Conservation (phyloP, 2,329 filamentous ascomycete genomes). For the Phyllosticta citrichinensis region DNA sequence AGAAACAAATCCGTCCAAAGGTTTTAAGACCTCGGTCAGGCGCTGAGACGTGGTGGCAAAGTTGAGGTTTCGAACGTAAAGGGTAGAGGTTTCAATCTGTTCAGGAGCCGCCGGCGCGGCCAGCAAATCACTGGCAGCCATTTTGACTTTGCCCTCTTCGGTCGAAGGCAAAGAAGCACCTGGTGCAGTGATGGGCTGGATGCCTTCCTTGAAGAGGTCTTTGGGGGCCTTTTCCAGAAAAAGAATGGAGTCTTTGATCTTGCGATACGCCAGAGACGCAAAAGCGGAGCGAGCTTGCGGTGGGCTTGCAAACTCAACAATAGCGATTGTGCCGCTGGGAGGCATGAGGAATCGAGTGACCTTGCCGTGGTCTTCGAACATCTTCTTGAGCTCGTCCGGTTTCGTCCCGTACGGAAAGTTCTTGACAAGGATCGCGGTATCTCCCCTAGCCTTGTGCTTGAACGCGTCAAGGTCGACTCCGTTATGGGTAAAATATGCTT, state of each 20-base stretch:
- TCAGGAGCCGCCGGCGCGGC: constrained; percentile 46
- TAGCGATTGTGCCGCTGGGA: constrained; percentile 83
- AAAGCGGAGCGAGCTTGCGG: constrained; percentile 78
- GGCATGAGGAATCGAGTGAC: constrained; percentile 82
- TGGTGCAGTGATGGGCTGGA: neutral
- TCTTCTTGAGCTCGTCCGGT: constrained; percentile 62
- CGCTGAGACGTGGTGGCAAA: constrained; percentile 74
- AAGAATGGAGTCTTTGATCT: constrained; percentile 80
- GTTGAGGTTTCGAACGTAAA: constrained; percentile 91
- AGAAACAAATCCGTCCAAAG: constrained; percentile 78
- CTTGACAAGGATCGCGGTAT: constrained; percentile 82
- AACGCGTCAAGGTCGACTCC: constrained; percentile 90
- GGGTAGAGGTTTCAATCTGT: constrained; percentile 58
- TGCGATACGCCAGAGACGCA: constrained; percentile 73
- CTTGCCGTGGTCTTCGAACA: constrained; percentile 80
- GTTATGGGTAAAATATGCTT: constrained; percentile 77
- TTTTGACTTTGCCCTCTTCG: constrained; percentile 36
- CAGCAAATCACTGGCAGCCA: constrained; percentile 60
- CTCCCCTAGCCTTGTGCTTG: constrained; percentile 72
- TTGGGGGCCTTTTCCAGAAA: constrained; percentile 91
- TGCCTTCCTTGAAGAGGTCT: constrained; percentile 52
- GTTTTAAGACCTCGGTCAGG: constrained; percentile 66
- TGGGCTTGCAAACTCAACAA: constrained; percentile 75
- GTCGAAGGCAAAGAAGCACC: constrained; percentile 26
- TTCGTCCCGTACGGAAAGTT: constrained; percentile 84